Evolutionary conservation across 1,284 basidiomycete species (phyloP), one percentile per base, ranked within the genome.

Genomic region (Sanguinoderma infundibulare): DNA sequence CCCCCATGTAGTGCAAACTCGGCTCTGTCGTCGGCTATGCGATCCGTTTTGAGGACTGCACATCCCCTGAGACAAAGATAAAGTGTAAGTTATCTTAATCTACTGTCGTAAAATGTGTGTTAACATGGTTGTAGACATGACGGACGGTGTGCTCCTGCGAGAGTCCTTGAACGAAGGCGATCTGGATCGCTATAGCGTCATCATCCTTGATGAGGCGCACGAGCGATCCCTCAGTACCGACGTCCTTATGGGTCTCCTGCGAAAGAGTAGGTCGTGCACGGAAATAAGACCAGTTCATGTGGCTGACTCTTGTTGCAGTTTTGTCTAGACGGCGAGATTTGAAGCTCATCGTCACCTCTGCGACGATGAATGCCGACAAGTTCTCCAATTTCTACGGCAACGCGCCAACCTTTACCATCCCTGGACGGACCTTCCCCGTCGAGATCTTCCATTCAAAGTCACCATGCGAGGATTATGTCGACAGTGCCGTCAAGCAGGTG

Each of bases 361-460:
- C 97, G 3, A 99, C 97, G 1, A 98, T 99, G 97, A 98, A 99
- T 72, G 92, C 97, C 0, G 95, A 98, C 59, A 98, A 98, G 91
- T 99, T 99, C 78, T 97, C 94, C 34, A 81, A 77, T 22, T 99
- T 99, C 77, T 99, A 98, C 69, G 97, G 96, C 51, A 93, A 92
- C 69, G 96, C 97, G 0, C 96, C 96, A 0, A 93, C 88, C 46
- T 99, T 94, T 77, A 98, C 96, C 4, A 99, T 99, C 70, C 98
- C 98, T 0, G 98, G 98, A 46, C 90, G 98, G 64, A 98, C 98
- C 0, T 99, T 99, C 83, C 98, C 98, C 0, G 98, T 99, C 59
- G 98, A 99, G 74, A 94, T 90, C 17, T 93, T 92, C 79, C 98
- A 98, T 77, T 85, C 93, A 52, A 98, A 98, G 74, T 96, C 96